These are phyloP conservation scores for Spongispora temasekensis DNA, from an alignment of 1,284 basidiomycete genomes.

Conservation along the genomic window DNA sequence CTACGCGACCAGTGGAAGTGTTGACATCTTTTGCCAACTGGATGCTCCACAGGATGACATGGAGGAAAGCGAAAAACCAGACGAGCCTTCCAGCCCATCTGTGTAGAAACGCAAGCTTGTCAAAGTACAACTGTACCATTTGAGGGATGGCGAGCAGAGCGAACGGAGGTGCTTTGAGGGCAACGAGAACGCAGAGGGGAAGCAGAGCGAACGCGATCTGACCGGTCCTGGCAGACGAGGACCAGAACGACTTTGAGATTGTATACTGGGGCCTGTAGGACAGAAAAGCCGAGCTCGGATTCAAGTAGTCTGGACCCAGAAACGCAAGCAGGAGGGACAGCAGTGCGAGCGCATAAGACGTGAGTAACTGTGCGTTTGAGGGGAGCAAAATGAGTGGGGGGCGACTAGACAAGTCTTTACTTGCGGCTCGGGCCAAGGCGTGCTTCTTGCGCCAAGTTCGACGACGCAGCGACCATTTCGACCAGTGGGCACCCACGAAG, in stretches of 20 bases:
- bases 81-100: constrained; percentile 74
- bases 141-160: constrained; percentile 76
- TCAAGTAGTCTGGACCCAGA: constrained; percentile 76
- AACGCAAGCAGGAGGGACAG: constrained; percentile 50
- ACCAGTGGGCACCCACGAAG: constrained; percentile 50
- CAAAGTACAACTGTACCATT: constrained; percentile 71
- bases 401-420: constrained; percentile 36
- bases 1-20: constrained; percentile 49
- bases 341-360: constrained; percentile 44
- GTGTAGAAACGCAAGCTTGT: constrained; percentile 76
- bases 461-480: constrained; percentile 55
- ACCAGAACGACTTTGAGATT: constrained; percentile 79
- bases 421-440: constrained; percentile 9
- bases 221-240: constrained; percentile 71
- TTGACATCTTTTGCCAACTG: constrained; percentile 62
- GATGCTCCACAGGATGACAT: constrained; percentile 76
- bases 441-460: constrained; percentile 45
- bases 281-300: constrained; percentile 44
- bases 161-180: constrained; percentile 81
- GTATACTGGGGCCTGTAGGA: constrained; percentile 55
- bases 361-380: constrained; percentile 61
- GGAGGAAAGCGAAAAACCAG: constrained; percentile 69
- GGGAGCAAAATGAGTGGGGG: constrained; percentile 58
- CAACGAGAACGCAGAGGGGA: constrained; percentile 76
- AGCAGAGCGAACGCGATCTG: constrained; percentile 79